phyloP scores from a whole-genome alignment of 345 rosid species.

The Lenwebbia sp. region DNA sequence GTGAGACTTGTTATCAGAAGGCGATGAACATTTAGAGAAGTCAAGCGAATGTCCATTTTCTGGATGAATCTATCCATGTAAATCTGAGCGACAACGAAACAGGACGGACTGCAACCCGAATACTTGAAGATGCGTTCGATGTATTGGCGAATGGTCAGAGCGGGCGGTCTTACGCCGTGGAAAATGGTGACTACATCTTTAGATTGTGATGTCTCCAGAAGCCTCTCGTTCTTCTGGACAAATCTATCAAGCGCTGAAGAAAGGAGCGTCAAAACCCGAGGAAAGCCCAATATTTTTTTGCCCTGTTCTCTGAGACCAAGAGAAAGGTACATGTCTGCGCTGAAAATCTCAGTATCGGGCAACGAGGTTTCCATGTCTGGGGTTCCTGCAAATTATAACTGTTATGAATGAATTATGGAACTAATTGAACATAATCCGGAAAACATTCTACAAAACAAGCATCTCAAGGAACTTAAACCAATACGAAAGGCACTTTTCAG shows the following conservation, averaged over 20 bases:
- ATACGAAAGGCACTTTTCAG: neutral
- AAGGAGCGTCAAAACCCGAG: conserved; percentile 39
- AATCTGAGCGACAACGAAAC: conserved; percentile 70
- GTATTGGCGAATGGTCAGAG: conserved; percentile 54
- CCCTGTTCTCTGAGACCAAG: conserved; percentile 47
- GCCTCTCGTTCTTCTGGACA: conserved; percentile 34
- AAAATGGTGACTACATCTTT: conserved; percentile 36
- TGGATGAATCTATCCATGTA: conserved; percentile 58
- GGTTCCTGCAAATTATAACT: conserved; percentile 13
- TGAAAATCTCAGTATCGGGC: conserved; percentile 14
- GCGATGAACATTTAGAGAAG: conserved; percentile 70
- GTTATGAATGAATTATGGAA: neutral
- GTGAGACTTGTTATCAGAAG: conserved; percentile 71
- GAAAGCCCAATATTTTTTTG: conserved; percentile 32
- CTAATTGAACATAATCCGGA: neutral
- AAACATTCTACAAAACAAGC: neutral
- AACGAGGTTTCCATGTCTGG: conserved; percentile 33
- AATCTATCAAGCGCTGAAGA: conserved; percentile 56
- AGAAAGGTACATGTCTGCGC: conserved; percentile 31
- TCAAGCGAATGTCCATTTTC: conserved; percentile 37
- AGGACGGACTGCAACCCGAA: conserved; percentile 82
- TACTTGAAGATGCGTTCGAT: conserved; percentile 79
- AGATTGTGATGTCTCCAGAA: conserved; percentile 11
- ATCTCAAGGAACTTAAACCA: neutral
- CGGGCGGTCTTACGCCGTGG: conserved; percentile 55